Percentiles rank a stretch among this genome's conserved stretches.
Conservation (phyloP, 768 basidiomycete genomes). For the Scleroderma citrinum region DNA sequence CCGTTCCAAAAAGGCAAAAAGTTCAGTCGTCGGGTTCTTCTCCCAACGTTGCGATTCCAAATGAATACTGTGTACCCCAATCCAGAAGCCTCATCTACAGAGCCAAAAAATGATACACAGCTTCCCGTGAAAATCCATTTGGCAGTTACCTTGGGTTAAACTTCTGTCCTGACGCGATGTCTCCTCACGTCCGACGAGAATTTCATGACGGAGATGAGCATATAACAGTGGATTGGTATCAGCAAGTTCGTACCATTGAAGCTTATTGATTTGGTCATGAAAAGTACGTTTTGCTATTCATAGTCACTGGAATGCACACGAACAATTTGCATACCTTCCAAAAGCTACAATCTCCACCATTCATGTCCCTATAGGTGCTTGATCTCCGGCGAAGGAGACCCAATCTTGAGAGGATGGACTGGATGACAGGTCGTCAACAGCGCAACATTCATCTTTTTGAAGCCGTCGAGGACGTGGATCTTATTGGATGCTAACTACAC, state of each 20-base stretch:
- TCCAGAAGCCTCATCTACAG: constrained; percentile 13
- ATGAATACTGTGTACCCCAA: constrained; percentile 34
- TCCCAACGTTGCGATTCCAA: neutral
- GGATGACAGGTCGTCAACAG: constrained; percentile 55
- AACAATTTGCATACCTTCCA: neutral
- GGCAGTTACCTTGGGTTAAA: constrained; percentile 80
- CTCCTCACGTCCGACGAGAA: constrained; percentile 61
- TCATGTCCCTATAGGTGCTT: constrained; percentile 55
- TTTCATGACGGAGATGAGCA: constrained; percentile 95
- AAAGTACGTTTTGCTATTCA: constrained; percentile 44
- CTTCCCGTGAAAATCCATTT: constrained; percentile 65
- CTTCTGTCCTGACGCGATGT: constrained; percentile 76
- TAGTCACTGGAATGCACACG: neutral
- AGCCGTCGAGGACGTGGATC: constrained; percentile 42
- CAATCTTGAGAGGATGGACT: constrained; percentile 69
- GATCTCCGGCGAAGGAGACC: constrained; percentile 88
- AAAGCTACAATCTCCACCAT: constrained; percentile 81
- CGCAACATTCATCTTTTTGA: constrained; percentile 48
- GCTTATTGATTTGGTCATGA: constrained; percentile 83
- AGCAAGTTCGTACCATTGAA: constrained; percentile 80
- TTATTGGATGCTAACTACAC: constrained; percentile 47
- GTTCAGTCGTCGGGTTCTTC: too few species aligned
- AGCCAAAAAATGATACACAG: constrained; percentile 30
- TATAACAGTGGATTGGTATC: constrained; percentile 86
- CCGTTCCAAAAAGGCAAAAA: too few species aligned